These are phyloP conservation scores for Mycosphaerella arachidis DNA, from an alignment of 2,329 filamentous ascomycete genomes.

Conservation along the genomic window DNA sequence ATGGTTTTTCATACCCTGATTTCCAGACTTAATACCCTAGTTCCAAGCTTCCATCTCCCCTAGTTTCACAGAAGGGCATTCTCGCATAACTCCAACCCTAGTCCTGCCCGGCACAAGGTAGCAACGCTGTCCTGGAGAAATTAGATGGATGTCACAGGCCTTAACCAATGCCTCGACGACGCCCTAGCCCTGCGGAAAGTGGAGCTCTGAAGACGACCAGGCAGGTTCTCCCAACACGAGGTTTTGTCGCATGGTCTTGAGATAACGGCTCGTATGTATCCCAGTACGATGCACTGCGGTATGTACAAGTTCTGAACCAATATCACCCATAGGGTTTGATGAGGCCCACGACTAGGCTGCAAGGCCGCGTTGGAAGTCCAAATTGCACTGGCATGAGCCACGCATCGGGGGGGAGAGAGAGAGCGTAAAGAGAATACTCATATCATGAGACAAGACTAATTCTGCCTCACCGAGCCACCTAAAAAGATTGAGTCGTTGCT, in stretches of 20 bases:
- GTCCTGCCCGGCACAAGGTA: not conserved
- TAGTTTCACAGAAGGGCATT: no score
- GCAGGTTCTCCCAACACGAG: no score
- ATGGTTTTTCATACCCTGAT: no score
- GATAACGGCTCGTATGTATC: not conserved
- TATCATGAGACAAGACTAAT: not conserved
- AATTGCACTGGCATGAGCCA: not conserved
- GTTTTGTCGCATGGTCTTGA: not conserved
- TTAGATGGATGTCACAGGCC: not conserved
- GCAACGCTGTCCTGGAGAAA: not conserved
- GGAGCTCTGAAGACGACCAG: not conserved
- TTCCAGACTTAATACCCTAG: no score
- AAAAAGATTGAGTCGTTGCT: not conserved
- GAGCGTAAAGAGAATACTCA: not conserved
- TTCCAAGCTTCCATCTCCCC: no score
- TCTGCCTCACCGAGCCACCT: not conserved
- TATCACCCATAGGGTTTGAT: not conserved
- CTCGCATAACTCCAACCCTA: not conserved
- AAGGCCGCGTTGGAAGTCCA: not conserved
- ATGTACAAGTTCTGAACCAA: not conserved
- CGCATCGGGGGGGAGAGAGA: not conserved
- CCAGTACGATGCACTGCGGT: not conserved
- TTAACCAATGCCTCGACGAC: not conserved
- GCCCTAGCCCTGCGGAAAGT: not conserved
- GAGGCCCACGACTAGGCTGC: not conserved